A percentile compares a stretch with the other conserved stretches of the same genome.
Conservation (phyloP, 75 land plant species). For the Larix kaempferi region DNA sequence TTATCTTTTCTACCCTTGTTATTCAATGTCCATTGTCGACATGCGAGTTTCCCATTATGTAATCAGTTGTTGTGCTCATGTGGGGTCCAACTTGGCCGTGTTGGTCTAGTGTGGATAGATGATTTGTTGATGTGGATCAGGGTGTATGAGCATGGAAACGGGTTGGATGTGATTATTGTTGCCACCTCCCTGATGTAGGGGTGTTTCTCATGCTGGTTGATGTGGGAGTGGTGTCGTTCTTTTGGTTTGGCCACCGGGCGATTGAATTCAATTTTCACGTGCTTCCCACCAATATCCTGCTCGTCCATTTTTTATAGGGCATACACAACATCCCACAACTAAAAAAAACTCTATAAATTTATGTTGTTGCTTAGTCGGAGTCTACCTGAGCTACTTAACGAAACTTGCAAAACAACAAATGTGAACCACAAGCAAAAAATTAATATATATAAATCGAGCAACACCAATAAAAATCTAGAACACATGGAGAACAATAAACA, state of each 20-base stretch:
- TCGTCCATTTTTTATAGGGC: constrained; percentile 75
- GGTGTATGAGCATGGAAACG: neutral
- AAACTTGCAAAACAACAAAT: constrained; percentile 38
- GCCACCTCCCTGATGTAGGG: neutral
- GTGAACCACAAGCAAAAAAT: neutral
- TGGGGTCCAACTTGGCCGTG: neutral
- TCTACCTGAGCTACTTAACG: constrained; percentile 81
- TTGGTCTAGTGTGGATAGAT: neutral
- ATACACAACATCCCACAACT: constrained; percentile 70
- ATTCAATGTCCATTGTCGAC: neutral
- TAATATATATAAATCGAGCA: constrained; percentile 2
- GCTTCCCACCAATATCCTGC: constrained; percentile 48
- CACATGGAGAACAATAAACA: neutral
- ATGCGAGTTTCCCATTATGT: neutral
- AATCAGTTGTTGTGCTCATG: neutral
- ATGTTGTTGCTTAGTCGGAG: constrained; percentile 65
- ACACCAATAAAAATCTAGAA: neutral
- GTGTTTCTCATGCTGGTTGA: neutral
- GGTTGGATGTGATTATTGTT: neutral
- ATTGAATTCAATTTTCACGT: constrained; percentile 67
- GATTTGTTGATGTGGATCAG: neutral
- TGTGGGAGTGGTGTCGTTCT: neutral
- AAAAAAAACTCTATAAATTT: constrained; percentile 87
- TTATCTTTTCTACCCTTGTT: neutral
- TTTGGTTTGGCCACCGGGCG: constrained; percentile 48